These are phyloP conservation scores for Termitomyces sp. DNA, from an alignment of 1,284 basidiomycete species.

Conservation along the genomic window DNA sequence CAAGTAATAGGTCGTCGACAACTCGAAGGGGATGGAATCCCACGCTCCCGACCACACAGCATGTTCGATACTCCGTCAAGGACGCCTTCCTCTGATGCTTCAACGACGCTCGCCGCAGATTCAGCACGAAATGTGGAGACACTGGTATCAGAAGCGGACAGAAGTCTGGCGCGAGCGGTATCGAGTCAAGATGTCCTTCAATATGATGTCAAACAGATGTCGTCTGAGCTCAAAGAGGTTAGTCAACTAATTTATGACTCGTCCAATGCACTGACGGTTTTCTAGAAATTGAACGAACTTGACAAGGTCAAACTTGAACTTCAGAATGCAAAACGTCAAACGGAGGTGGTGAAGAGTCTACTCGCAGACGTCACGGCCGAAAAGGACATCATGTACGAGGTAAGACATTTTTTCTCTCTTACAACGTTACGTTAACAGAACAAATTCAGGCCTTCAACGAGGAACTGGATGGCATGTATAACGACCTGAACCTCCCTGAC, in stretches of 20 bases:
- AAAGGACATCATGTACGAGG: slow-evolving; percentile 89
- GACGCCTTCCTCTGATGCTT: slow-evolving; percentile 18
- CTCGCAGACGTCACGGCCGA: slow-evolving; percentile 75
- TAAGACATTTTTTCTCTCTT: slow-evolving; percentile 22
- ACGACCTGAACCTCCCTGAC: slow-evolving; percentile 71
- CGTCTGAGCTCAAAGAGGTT: slow-evolving; percentile 54
- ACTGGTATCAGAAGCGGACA: slow-evolving; percentile 55
- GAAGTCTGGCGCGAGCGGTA: slow-evolving; percentile 43
- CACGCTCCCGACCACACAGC: slow-evolving; percentile 39
- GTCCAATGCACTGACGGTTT: slow-evolving; percentile 4
- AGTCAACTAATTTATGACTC: slow-evolving; percentile 12
- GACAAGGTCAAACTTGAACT: slow-evolving; percentile 61
- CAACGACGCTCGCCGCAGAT: slow-evolving; percentile 23
- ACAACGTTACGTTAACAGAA: slow-evolving; percentile 5
- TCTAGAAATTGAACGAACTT: slow-evolving; percentile 52
- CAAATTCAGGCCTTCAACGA: slow-evolving; percentile 78
- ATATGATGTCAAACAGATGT: slow-evolving; percentile 42
- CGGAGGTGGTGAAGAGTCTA: slow-evolving; percentile 71
- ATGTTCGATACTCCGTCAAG: slow-evolving; percentile 27
- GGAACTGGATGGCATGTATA: slow-evolving; percentile 85
- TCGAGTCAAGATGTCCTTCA: slow-evolving; percentile 50
- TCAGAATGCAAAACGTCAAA: slow-evolving; percentile 64
- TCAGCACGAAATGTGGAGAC: slow-evolving; percentile 40
- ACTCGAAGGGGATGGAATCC: slow-evolving; percentile 38
- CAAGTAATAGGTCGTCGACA: slow-evolving; percentile 59